These are phyloP conservation scores for Fusarium burgessii DNA, from an alignment of 2,329 filamentous ascomycete species.

Conservation along the genomic window DNA sequence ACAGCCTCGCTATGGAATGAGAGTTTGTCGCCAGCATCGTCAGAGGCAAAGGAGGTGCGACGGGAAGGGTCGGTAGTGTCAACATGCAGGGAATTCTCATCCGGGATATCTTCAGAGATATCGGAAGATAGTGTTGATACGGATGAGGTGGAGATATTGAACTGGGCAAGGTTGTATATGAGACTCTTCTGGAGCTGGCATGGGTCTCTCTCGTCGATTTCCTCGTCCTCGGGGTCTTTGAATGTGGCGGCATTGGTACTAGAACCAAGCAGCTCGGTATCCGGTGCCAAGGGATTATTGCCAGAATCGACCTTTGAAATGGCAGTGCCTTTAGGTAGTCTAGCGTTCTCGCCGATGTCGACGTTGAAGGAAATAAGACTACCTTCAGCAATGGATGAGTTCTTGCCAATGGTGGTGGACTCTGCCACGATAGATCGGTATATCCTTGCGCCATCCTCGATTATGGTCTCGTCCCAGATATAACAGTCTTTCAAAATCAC, in stretches of 20 bases:
- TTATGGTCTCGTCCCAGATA: conserved; percentile 85
- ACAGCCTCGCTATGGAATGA: conserved; percentile 90
- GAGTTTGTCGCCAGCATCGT: conserved; percentile 69
- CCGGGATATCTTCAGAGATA: conserved; percentile 73
- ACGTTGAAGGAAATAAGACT: conserved; percentile 85
- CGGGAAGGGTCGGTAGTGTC: conserved; percentile 68
- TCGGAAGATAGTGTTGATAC: conserved; percentile 73
- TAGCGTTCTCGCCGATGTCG: conserved; percentile 72
- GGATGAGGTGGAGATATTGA: conserved; percentile 66
- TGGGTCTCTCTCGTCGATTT: conserved; percentile 63
- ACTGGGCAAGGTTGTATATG: conserved; percentile 64
- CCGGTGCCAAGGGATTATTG: conserved; percentile 54
- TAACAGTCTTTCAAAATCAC: conserved; percentile 83
- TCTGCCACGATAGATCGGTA: conserved; percentile 81
- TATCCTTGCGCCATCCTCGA: conserved; percentile 80
- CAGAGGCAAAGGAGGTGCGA: conserved; percentile 78
- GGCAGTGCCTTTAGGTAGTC: conserved; percentile 53
- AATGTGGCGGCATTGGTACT: conserved; percentile 64
- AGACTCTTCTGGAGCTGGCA: conserved; percentile 66
- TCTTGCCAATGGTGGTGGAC: conserved; percentile 76
- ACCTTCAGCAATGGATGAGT: conserved; percentile 76
- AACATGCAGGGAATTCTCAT: conserved; percentile 68
- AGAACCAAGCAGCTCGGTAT: conserved; percentile 61
- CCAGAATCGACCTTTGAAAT: conserved; percentile 53
- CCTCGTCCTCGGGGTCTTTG: conserved; percentile 60